Conservation (phyloP, 169 alveolate species). For the Neospora caninum region DNA sequence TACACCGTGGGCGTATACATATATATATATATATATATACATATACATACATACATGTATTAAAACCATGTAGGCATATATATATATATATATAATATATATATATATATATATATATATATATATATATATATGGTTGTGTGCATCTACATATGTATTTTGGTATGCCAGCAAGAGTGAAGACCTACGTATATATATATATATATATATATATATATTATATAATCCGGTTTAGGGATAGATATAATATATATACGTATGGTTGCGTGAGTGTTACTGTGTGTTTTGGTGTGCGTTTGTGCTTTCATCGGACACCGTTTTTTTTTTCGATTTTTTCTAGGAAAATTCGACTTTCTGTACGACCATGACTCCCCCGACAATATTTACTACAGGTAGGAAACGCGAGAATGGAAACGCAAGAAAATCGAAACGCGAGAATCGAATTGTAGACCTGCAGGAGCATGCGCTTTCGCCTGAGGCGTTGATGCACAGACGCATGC, state of each 20-base stretch:
- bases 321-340: background rate
- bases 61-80: background rate
- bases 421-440: background rate
- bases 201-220: too few relatives aligned
- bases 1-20: too few relatives aligned
- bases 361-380: constrained; percentile 68
- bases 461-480: too few relatives aligned
- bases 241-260: too few relatives aligned
- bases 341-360: constrained; percentile 58
- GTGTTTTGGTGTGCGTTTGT: too few relatives aligned
- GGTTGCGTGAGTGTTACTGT: too few relatives aligned
- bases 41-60: background rate
- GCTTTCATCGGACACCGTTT: too few relatives aligned
- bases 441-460: too few relatives aligned
- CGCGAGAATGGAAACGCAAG: background rate
- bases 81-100: background rate
- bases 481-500: too few relatives aligned
- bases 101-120: background rate
- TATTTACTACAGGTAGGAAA: constrained; percentile 65
- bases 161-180: too few relatives aligned
- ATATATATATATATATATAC: background rate
- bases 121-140: background rate
- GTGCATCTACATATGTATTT: background rate
- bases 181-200: too few relatives aligned
- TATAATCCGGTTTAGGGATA: too few relatives aligned